Evolutionary conservation across 495 filamentous ascomycete species (phyloP).

Genomic region (Penicillium longicatenatum): DNA sequence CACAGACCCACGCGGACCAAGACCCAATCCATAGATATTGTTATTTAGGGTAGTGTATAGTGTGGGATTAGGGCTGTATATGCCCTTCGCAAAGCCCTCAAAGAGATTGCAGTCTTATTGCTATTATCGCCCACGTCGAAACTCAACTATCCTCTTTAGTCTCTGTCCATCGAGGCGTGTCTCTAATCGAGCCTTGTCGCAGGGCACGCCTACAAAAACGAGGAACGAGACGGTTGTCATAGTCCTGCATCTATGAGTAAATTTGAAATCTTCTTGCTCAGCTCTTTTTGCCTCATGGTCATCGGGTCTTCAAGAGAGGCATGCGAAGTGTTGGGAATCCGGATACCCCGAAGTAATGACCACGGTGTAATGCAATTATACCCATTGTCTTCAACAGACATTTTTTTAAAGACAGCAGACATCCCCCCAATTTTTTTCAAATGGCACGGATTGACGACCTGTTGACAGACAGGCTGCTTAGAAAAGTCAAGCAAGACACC

Average conservation of each 20-base stretch:
- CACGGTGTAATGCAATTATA: not conserved
- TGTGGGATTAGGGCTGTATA: no score
- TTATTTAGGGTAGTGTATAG: no score
- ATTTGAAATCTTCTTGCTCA: not conserved
- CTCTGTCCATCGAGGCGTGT: no score
- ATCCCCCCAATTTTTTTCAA: not conserved
- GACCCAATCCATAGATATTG: no score
- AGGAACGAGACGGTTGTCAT: not conserved
- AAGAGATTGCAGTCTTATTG: no score
- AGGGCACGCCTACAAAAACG: no score
- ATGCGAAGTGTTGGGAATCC: not conserved
- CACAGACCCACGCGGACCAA: no score
- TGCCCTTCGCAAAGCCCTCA: no score
- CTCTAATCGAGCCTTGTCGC: no score
- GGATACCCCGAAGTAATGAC: not conserved
- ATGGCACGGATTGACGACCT: not conserved
- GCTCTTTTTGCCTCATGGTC: not conserved
- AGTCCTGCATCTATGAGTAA: not conserved
- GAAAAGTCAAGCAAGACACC: not conserved
- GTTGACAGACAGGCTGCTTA: not conserved
- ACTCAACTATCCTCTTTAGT: no score
- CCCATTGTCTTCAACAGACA: not conserved
- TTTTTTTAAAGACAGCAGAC: not conserved
- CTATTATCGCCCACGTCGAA: no score
- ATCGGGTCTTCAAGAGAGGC: not conserved